phyloP scores from a whole-genome alignment of 495 filamentous ascomycete species.

The Daldinia decipiens region DNA sequence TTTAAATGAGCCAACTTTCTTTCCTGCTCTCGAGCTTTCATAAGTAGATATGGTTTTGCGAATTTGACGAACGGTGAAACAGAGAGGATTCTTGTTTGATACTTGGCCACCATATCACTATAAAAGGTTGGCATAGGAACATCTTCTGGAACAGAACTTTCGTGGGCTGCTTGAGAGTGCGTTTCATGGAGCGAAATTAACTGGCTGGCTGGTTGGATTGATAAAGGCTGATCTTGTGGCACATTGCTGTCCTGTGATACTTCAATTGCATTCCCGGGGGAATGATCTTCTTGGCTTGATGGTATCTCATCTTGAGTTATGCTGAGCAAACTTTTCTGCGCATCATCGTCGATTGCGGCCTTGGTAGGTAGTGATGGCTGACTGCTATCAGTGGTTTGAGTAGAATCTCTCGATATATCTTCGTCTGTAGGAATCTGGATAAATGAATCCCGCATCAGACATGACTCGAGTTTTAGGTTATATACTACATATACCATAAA shows the following conservation, averaged over 20 bases:
- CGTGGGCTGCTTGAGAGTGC: slow-evolving; percentile 54
- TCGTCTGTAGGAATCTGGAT: slow-evolving; percentile 81
- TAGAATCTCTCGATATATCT: slow-evolving; percentile 46
- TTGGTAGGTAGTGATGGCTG: slow-evolving; percentile 16
- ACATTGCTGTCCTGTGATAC: background rate
- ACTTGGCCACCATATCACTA: slow-evolving; percentile 91
- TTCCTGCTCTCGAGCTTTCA: slow-evolving; percentile 91
- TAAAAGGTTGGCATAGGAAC: slow-evolving; percentile 92
- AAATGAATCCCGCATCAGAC: slow-evolving; percentile 94
- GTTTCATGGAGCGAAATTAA: slow-evolving; percentile 58
- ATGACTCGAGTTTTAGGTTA: slow-evolving; percentile 95
- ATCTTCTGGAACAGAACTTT: slow-evolving; percentile 79
- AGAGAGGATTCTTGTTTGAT: slow-evolving; percentile 91
- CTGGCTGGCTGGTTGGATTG: slow-evolving; percentile 35
- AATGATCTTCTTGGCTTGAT: slow-evolving; percentile 34
- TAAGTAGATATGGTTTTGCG: slow-evolving; percentile 89
- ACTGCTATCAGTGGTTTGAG: slow-evolving; percentile 44
- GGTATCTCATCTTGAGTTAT: slow-evolving; percentile 28
- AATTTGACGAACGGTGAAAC: slow-evolving; percentile 97
- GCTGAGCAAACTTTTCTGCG: slow-evolving; percentile 21
- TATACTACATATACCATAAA: slow-evolving; percentile 99
- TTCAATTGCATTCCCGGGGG: slow-evolving; percentile 23
- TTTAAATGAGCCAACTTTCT: slow-evolving; percentile 81
- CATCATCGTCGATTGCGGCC: slow-evolving; percentile 12
- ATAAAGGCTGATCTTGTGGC: slow-evolving; percentile 17